Percentiles rank a stretch among this genome's conserved stretches.
phyloP scores from a whole-genome alignment of 331 rosid species.

The Stylosanthes scabra region DNA sequence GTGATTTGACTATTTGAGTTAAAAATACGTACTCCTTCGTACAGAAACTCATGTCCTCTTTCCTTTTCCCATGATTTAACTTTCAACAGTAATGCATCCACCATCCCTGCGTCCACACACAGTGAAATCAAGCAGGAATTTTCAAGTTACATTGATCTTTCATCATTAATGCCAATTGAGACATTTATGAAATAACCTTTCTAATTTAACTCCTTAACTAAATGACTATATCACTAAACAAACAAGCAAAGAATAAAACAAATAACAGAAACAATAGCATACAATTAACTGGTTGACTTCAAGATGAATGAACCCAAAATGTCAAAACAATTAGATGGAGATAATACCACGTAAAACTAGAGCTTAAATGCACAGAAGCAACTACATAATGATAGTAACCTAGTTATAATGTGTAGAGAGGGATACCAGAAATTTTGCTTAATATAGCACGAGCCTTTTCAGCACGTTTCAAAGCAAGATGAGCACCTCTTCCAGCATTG shows the following conservation, averaged over 20 bases:
- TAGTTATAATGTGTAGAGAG: constrained; percentile 7
- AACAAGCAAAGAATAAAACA: not conserved
- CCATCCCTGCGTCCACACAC: constrained; percentile 56
- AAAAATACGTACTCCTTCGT: constrained; percentile 66
- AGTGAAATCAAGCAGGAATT: not conserved
- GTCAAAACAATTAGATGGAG: too few relatives aligned
- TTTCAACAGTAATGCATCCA: constrained; percentile 66
- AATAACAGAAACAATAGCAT: not conserved
- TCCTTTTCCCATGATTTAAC: constrained; percentile 75
- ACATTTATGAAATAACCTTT: constrained; percentile 13
- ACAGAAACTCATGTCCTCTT: constrained; percentile 60
- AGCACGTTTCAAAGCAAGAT: constrained; percentile 74
- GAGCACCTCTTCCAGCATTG: constrained; percentile 77
- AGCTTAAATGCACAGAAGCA: not conserved
- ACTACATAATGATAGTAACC: not conserved
- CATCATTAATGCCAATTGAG: too few relatives aligned
- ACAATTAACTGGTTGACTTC: not conserved
- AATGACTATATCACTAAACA: not conserved
- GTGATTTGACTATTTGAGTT: constrained; percentile 21
- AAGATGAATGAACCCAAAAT: too few relatives aligned
- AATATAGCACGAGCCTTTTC: constrained; percentile 72
- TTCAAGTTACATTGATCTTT: too few relatives aligned
- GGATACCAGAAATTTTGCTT: constrained; percentile 69
- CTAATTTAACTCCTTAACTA: not conserved
- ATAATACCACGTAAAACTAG: not conserved